Conservation (phyloP, 2,329 filamentous ascomycete genomes). For the Fusarium hainanense region DNA sequence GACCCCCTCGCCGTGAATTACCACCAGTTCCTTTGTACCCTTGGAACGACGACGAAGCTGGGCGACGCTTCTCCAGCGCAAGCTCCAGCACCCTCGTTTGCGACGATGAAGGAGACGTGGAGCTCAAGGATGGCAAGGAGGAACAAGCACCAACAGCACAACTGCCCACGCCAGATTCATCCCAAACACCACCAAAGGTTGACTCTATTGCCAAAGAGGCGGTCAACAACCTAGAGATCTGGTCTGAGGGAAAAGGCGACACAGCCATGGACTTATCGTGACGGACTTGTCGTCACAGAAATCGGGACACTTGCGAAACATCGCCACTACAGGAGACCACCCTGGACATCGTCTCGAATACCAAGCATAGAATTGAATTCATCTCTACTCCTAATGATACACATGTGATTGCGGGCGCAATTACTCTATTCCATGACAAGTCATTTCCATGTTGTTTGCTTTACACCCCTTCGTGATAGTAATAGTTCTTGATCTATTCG, state of each 20-base stretch:
- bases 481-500: not conserved
- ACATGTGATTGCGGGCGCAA: slow-evolving; percentile 23
- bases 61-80: not conserved
- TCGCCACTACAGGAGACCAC: not conserved
- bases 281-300: slow-evolving; percentile 2
- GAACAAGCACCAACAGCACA: not conserved
- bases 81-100: not conserved
- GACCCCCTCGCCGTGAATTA: not conserved
- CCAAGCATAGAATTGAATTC: slow-evolving; percentile 8
- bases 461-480: slow-evolving; percentile 18
- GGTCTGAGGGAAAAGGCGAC: not conserved
- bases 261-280: not conserved
- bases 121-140: not conserved
- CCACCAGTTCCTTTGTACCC: slow-evolving; percentile 24
- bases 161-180: not conserved
- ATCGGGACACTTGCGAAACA: slow-evolving; percentile 4
- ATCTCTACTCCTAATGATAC: not conserved
- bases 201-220: not conserved
- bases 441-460: not conserved
- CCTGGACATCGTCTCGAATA: slow-evolving; percentile 7
- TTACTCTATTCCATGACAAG: slow-evolving; percentile 7
- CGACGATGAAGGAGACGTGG: not conserved
- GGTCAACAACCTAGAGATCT: not conserved
- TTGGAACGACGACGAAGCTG: not conserved
- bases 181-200: not conserved